Conservation (phyloP, 2,329 filamentous ascomycete species). For the Trematosphaeria pertusa region DNA sequence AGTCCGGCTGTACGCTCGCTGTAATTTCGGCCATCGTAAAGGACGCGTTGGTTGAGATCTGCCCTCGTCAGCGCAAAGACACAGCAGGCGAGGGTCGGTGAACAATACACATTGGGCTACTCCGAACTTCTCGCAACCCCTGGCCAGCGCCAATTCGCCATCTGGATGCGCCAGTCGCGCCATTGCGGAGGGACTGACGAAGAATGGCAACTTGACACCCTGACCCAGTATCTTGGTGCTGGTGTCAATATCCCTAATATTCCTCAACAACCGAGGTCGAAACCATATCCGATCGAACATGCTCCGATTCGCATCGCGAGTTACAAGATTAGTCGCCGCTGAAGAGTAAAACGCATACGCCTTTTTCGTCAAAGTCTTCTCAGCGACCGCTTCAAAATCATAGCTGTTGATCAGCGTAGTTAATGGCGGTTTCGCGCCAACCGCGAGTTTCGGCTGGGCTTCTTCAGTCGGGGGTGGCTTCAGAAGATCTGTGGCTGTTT, state of each 20-base stretch:
- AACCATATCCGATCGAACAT: slow-evolving; percentile 56
- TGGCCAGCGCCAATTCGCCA: slow-evolving; percentile 37
- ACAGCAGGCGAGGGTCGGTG: not conserved
- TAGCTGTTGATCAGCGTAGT: slow-evolving; percentile 49
- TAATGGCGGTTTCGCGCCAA: slow-evolving; percentile 45
- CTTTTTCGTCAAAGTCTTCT: slow-evolving; percentile 45
- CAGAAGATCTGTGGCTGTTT: slow-evolving; percentile 3
- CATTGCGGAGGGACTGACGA: slow-evolving; percentile 39
- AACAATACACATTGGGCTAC: slow-evolving; percentile 38
- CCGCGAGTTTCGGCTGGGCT: slow-evolving; percentile 4
- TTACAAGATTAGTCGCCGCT: slow-evolving; percentile 59
- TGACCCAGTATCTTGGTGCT: slow-evolving; percentile 27
- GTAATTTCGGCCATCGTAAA: slow-evolving; percentile 32
- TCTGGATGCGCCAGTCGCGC: slow-evolving; percentile 36
- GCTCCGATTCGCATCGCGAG: slow-evolving; percentile 51
- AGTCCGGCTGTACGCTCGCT: slow-evolving; percentile 6
- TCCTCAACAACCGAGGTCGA: slow-evolving; percentile 54
- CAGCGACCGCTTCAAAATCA: slow-evolving; percentile 54
- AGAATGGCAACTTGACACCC: slow-evolving; percentile 30
- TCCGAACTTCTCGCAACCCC: slow-evolving; percentile 28
- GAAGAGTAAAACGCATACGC: slow-evolving; percentile 58
- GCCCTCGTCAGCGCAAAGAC: not conserved
- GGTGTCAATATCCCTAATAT: slow-evolving; percentile 38
- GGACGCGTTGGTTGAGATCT: slow-evolving; percentile 37
- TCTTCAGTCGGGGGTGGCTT: slow-evolving; percentile 15